Base-by-base conservation (phyloP, 495 filamentous ascomycete species). In the Glutinoglossum americanum region DNA sequence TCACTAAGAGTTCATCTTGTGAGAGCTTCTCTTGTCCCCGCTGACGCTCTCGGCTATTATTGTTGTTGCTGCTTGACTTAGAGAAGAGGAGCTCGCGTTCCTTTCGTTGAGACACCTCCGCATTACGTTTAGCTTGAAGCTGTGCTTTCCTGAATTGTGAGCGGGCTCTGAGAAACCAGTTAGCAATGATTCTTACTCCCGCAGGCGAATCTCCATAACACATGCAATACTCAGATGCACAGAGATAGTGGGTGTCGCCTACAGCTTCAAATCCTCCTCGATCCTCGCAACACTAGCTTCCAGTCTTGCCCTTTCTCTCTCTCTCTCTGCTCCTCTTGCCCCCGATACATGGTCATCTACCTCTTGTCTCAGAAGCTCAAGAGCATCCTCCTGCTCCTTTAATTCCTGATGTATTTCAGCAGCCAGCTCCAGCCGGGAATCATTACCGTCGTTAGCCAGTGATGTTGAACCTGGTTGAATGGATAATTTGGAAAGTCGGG, bases 331-430 rank as follows among this genome's bases (percentile, higher is more conserved):
- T 61, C 69, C 60, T 45, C 58, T 62, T 15, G 69, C 67, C 41
- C 65, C 72, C 25, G 73, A 75, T 27, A 63, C 61, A 45, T 62
- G 54, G 61, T 84, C 86, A 57, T 81, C 78, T 47, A 89, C 79
- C 56, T 94, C 88, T 60, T 87, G 84, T 26, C 75, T 74, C 56
- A 97, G 62, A 13, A 92, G 67, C 65, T 94, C 90, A 51, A 95
- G 75, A 58, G 94, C 86, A 35, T 89, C 81, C 66, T 96, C 87
- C 51, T 86, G 79, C 57, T 92, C 85, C 63, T 87, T 85, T 51
- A 98, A 70, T 55, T 76, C 74, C 61, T 85, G 78, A 63, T 87
- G 87, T 57, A 96, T 95, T 65, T 92, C 87, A 25, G 78, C 69
- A 54, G 79, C 78, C 9, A 98, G 77, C 65, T 95, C 92, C n/a